Conservation (phyloP, 306 rosid species). For the barrel medic (Medicago truncatula) region MtrunA17r5.0-ANR NC_053046.1:33031001-33031500, state of each 20-base stretch:
- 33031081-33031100: neutral
- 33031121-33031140: neutral
- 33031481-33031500: constrained; percentile 50
- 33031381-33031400: constrained; percentile 66
- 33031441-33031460: constrained; percentile 61
- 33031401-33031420: constrained; percentile 41
- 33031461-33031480: constrained; percentile 68
- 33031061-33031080: too few relatives aligned
- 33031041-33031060: too few relatives aligned
- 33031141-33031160: constrained; percentile 17
- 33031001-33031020: too few relatives aligned
- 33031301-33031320: constrained; percentile 58
- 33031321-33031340: constrained; percentile 42
- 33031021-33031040: too few relatives aligned
- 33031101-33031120: neutral
- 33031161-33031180: neutral
- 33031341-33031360: constrained; percentile 6
- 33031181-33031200: neutral
- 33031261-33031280: constrained; percentile 4
- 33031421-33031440: constrained; percentile 54
- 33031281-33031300: constrained; percentile 29
- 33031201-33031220: neutral
- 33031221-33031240: neutral
- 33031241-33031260: neutral
- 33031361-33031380: constrained; percentile 66